Base-by-base conservation (phyloP, 202 grass and related monocot genomes). In the Hordeum pubiflorum region DNA sequence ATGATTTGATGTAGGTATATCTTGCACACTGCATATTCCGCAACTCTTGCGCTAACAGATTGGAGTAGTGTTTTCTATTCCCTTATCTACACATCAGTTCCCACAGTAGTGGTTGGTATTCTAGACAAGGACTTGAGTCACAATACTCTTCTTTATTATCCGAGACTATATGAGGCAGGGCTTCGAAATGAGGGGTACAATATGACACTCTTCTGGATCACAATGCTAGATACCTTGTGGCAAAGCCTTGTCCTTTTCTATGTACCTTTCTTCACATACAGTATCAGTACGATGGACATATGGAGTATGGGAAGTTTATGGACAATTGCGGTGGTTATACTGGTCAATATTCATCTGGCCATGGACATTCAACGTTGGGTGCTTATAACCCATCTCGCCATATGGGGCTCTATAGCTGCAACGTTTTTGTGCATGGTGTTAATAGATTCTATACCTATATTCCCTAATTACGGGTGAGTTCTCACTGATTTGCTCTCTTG, bases 21-120 rank as follows among this genome's bases (percentile, higher is more conserved):
- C 72, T 84, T 99, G 77, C 55, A 91, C 77, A 95, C 96, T 41
- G 96, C 92, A 50, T 99, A 94, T 89, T 99, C 96, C 24, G 93
- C 92, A 76, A 93, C 93, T 74, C 91, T 90, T 31, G 96, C 96
- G 77, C 78, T 99, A 55, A 99, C 96, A 69, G 96, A 99, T 86
- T 99, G 96, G 96, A 99, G 96, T 72, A 95, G 92, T 86, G 96
- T 99, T 59, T 99, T 99, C 80, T 99, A 99, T 86, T 99, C 96
- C 56, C 91, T 99, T 76, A 99, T 99, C 76, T 99, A 99, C 78
- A 99, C 92, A 55, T 99, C 92, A 73, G 89, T 99, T 66, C 96
- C 96, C 48, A 93, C 96, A 4, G 90, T 99, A 63, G 89, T 99
- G 15, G 90, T 96, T 72, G 96, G 96, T 77, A 88, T 99, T 91